A percentile compares a stretch with the other conserved stretches of the same genome.
Evolutionary conservation across 2,329 filamentous ascomycete species (phyloP).

Genomic region (Laburnicola sp.): DNA sequence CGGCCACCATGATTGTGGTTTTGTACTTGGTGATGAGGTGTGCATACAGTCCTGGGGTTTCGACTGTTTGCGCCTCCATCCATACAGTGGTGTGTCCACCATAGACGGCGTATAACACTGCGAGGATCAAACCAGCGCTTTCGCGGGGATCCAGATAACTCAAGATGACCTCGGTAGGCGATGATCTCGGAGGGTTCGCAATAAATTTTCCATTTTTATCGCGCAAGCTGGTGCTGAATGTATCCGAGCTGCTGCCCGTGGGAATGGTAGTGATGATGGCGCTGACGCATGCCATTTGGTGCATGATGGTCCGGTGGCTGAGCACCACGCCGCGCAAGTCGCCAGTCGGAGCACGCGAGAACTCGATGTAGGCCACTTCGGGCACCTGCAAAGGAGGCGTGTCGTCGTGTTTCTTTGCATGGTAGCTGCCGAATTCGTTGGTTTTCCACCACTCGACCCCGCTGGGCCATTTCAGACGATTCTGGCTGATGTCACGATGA

Average conservation of each 20-base stretch:
- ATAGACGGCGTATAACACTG: conserved; percentile 93
- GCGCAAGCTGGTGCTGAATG: conserved; percentile 71
- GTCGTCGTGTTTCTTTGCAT: conserved; percentile 88
- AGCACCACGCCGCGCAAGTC: conserved; percentile 93
- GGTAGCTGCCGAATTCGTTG: conserved; percentile 96
- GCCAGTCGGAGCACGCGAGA: conserved; percentile 91
- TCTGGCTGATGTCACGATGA: conserved; percentile 90
- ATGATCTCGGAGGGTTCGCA: conserved; percentile 57
- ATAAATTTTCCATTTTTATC: conserved; percentile 79
- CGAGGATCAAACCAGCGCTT: conserved; percentile 92
- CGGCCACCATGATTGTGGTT: conserved; percentile 87
- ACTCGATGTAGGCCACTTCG: conserved; percentile 97
- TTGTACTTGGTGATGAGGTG: conserved; percentile 98
- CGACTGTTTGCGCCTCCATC: conserved; percentile 89
- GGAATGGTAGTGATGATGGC: conserved; percentile 87
- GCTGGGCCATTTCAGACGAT: conserved; percentile 95
- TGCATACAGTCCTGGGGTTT: conserved; percentile 91
- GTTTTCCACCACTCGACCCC: conserved; percentile 99
- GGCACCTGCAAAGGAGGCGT: conserved; percentile 81
- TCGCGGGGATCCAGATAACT: conserved; percentile 95
- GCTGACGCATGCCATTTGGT: conserved; percentile 96
- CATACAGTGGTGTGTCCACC: conserved; percentile 96
- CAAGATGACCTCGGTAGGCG: conserved; percentile 77
- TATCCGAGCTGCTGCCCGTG: conserved; percentile 65
- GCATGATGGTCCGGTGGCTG: conserved; percentile 98